phyloP scores from a whole-genome alignment of 371 early-diverging fungal species.

The Lichtheimia ramosa region DNA sequence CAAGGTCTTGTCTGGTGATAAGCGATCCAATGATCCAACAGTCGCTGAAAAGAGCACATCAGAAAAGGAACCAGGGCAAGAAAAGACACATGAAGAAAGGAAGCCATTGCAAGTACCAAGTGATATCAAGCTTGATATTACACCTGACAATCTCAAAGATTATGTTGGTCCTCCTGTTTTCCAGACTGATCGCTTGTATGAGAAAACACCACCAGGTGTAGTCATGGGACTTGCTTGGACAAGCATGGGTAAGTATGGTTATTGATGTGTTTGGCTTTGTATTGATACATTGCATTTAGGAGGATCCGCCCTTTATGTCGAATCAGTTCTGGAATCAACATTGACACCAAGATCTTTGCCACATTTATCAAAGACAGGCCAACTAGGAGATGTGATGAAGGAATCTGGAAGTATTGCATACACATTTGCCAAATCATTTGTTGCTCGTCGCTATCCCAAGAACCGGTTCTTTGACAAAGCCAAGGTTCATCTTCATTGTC shows the following conservation, averaged over 20 bases:
- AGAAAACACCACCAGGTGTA: constrained; percentile 87
- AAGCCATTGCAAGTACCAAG: constrained; percentile 56
- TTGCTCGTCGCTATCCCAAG: constrained; percentile 72
- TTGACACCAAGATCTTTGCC: constrained; percentile 65
- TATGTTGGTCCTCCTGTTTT: constrained; percentile 93
- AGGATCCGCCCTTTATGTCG: constrained; percentile 92
- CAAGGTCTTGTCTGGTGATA: constrained; percentile 7
- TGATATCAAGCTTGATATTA: constrained; percentile 60
- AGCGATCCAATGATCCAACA: constrained; percentile 12
- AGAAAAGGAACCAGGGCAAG: constrained; percentile 13
- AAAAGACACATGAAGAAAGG: constrained; percentile 36
- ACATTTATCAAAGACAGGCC: constrained; percentile 82
- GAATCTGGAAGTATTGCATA: constrained; percentile 94
- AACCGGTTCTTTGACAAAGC: constrained; percentile 91
- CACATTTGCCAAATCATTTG: constrained; percentile 83
- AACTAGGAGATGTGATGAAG: constrained; percentile 98
- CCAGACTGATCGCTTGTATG: constrained; percentile 89
- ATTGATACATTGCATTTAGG: constrained; percentile 69
- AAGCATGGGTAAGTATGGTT: constrained; percentile 67
- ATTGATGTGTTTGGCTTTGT: constrained; percentile 38
- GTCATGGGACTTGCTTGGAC: constrained; percentile 97
- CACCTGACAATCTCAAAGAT: constrained; percentile 75
- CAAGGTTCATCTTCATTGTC: constrained; percentile 93
- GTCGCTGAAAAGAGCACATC: constrained; percentile 5
- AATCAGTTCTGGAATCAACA: constrained; percentile 86